A percentile compares a stretch with the other conserved stretches of the same genome.
Evolutionary conservation across 345 rosid species (phyloP).

Genomic region (Camelina hispida): DNA sequence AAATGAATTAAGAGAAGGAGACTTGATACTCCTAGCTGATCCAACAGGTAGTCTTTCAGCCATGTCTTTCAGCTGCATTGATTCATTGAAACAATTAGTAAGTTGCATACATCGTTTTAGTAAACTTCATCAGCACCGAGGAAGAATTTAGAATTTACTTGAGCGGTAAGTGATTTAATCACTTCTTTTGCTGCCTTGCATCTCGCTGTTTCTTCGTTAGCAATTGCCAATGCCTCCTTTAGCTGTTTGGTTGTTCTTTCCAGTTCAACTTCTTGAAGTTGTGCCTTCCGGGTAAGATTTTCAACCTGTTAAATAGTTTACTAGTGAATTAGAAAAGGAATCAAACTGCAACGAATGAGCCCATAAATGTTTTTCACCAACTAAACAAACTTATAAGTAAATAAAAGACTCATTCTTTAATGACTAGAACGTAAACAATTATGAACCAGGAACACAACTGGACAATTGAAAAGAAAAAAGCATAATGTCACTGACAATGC

Average conservation of each 20-base stretch:
- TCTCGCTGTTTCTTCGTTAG: constrained; percentile 90
- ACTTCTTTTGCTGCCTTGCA: constrained; percentile 99
- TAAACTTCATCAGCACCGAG: neutral
- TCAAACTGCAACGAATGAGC: constrained; percentile 1
- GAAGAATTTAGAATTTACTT: constrained; percentile 53
- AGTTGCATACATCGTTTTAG: neutral
- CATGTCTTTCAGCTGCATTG: constrained; percentile 76
- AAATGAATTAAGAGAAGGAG: constrained; percentile 62
- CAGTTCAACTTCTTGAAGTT: constrained; percentile 85
- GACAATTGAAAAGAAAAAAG: neutral
- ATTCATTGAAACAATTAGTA: constrained; percentile 24
- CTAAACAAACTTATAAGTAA: neutral
- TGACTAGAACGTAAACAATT: neutral
- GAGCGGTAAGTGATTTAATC: constrained; percentile 95
- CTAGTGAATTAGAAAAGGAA: constrained; percentile 11
- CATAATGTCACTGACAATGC: constrained; percentile 17
- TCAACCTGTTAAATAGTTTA: constrained; percentile 69
- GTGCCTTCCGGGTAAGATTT: constrained; percentile 82
- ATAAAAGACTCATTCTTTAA: neutral
- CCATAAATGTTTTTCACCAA: neutral
- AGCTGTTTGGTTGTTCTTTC: constrained; percentile 89
- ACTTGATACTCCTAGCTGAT: constrained; percentile 54
- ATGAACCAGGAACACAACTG: constrained; percentile 5
- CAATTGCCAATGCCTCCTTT: constrained; percentile 84
- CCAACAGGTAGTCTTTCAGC: constrained; percentile 93